Percentiles rank a stretch among this genome's conserved stretches.
These are phyloP conservation scores for Carex cristatella DNA, from an alignment of 176 grass and related monocot species.

Conservation along the genomic window DNA sequence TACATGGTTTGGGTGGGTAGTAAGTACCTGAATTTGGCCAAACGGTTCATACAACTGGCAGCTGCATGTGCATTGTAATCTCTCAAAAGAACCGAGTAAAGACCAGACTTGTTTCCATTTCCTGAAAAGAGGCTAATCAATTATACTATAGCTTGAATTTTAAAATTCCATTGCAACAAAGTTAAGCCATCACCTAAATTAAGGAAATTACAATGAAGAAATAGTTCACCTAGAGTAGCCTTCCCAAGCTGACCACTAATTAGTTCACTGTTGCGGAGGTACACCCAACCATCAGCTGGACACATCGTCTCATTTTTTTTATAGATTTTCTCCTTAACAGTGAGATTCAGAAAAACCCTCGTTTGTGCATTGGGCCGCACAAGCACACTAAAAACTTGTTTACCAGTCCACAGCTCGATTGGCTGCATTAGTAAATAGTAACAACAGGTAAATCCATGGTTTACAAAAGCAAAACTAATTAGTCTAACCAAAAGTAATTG, in stretches of 20 bases:
- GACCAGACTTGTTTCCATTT: constrained; percentile 85
- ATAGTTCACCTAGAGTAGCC: constrained; percentile 69
- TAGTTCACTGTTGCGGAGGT: constrained; percentile 93
- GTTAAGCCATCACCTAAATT: not conserved
- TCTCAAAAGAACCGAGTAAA: constrained; percentile 88
- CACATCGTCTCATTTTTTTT: constrained; percentile 61
- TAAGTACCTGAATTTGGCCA: constrained; percentile 87
- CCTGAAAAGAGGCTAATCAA: constrained; percentile 43
- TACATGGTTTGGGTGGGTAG: not conserved
- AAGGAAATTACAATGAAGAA: not conserved
- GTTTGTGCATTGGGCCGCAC: constrained; percentile 80
- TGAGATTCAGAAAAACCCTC: constrained; percentile 85
- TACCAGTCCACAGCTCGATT: constrained; percentile 95
- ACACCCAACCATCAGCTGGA: constrained; percentile 80
- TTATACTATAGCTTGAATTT: constrained; percentile 23
- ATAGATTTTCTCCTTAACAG: constrained; percentile 77
- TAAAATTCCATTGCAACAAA: not conserved
- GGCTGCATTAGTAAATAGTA: constrained; percentile 53
- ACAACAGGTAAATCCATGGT: not conserved
- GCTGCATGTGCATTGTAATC: constrained; percentile 99
- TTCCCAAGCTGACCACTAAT: constrained; percentile 87
- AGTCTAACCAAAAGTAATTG: constrained; percentile 20
- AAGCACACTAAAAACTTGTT: constrained; percentile 88
- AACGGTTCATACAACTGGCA: constrained; percentile 97
- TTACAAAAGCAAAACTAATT: constrained; percentile 14